Evolutionary conservation across 345 rosid genomes (phyloP).

Genomic region (Eucalyptus pumila): DNA sequence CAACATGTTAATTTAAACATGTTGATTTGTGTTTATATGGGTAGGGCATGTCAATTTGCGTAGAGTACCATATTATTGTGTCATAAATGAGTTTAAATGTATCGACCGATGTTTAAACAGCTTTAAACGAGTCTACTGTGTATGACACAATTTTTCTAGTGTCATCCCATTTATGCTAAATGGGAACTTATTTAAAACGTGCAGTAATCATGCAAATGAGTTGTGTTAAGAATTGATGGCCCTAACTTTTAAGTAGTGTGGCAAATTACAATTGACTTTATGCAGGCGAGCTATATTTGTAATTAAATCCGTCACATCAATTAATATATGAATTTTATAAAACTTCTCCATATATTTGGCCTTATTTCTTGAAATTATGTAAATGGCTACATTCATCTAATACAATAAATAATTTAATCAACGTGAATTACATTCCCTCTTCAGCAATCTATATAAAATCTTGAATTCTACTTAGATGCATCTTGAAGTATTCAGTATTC

Average conservation of each 20-base stretch:
- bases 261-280: background rate
- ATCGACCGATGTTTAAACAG: background rate
- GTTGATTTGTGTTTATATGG: too few relatives aligned
- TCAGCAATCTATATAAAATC: too few relatives aligned
- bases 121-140: accelerated
- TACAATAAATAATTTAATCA: too few relatives aligned
- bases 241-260: background rate
- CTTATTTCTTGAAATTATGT: too few relatives aligned
- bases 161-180: background rate
- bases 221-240: background rate
- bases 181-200: background rate
- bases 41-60: too few relatives aligned
- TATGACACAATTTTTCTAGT: background rate
- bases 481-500: too few relatives aligned
- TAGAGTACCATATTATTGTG: too few relatives aligned
- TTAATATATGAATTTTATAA: too few relatives aligned
- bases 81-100: background rate
- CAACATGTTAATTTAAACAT: background rate
- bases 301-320: background rate
- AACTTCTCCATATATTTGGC: too few relatives aligned
- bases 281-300: background rate
- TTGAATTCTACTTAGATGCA: too few relatives aligned
- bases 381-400: too few relatives aligned
- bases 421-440: too few relatives aligned
- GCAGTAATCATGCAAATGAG: background rate